Percentiles rank a stretch among this genome's conserved stretches.
phyloP scores from a whole-genome alignment of 139 green algal species.

The Coelastrella sp. region DNA sequence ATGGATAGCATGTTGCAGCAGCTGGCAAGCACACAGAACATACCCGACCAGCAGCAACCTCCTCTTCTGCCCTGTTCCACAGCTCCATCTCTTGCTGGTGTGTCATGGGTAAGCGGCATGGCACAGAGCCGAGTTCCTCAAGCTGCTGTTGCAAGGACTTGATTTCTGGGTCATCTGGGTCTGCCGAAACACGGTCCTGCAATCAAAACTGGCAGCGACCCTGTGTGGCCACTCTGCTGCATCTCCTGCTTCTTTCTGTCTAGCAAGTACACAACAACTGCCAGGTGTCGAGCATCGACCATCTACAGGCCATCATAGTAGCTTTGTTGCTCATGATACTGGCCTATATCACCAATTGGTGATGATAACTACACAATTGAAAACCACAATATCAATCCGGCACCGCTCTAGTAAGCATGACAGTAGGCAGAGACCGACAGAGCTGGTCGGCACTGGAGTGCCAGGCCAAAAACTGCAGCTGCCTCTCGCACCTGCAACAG shows the following conservation, averaged over 20 bases:
- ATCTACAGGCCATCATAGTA: no score
- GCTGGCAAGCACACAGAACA: not conserved
- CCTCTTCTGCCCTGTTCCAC: slow-evolving; percentile 40
- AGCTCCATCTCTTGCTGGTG: slow-evolving; percentile 47
- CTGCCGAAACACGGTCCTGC: slow-evolving; percentile 56
- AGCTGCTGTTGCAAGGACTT: slow-evolving; percentile 51
- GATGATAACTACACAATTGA: no score
- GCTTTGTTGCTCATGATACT: no score
- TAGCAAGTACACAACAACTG: no score
- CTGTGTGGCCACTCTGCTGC: no score
- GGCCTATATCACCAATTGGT: no score
- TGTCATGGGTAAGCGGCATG: slow-evolving; percentile 46
- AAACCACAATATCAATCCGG: not conserved
- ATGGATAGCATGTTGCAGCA: not conserved
- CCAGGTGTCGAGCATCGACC: no score
- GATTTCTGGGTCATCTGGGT: slow-evolving; percentile 53
- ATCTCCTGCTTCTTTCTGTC: no score
- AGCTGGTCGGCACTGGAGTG: not conserved
- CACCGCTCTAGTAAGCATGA: no score
- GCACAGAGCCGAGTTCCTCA: slow-evolving; percentile 54
- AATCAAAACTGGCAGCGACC: not conserved
- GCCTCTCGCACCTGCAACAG: slow-evolving; percentile 45
- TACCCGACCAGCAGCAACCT: slow-evolving; percentile 50
- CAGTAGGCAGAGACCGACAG: no score
- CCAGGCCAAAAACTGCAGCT: not conserved